Base-by-base conservation (phyloP, 208 protist species). In the Trypanosoma congolense region DNA sequence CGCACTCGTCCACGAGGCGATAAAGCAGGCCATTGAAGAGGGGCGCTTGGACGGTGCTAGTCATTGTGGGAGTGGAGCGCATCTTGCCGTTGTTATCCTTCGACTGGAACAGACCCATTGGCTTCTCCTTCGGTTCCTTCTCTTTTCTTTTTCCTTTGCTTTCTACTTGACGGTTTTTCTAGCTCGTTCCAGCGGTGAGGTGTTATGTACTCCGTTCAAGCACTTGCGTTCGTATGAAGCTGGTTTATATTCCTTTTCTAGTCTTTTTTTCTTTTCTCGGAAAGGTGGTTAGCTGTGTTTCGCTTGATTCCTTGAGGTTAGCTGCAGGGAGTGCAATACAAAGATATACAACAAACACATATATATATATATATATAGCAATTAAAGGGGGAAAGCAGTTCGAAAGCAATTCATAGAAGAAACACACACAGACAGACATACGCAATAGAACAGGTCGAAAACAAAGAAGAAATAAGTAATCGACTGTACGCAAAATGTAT, bases 1-100 rank as follows among this genome's bases (percentile, higher is more conserved):
- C 56, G 14, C 56, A 24, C 40, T 68, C 56, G 44, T 88, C 72
- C 25, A 73, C 56, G 46, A 81, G 73, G 53, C 84, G 80, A 60
- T 83, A 83, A 36, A 92, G 70, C 2, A 92, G 71, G 18, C 84
- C 84, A 30, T 80, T 80, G 57, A 88, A 92, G 48, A 92, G 77
- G 0, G 46, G 47, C 16, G 61, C 61, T 48, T 80, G 53, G 31
- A 73, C 65, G 22, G 24, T 56, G 41, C 59, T 42, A 5, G 3
- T 26, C 22, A 68, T 43, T 0, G 28, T 36, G 18, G 67, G 67
- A 12, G 40, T 64, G 24, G 40, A 60, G 18, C 60, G 28, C 41
- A 75, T 9, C 25, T 22, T 4, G 2, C 45, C 12, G 2, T 3
- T 0, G 40, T 38, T 21, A 14, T 35, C 4, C 18, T 61, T 70